These are phyloP conservation scores for Zygoascus hellenicus DNA, from an alignment of 1,139 yeast genomes.

Conservation along the genomic window DNA sequence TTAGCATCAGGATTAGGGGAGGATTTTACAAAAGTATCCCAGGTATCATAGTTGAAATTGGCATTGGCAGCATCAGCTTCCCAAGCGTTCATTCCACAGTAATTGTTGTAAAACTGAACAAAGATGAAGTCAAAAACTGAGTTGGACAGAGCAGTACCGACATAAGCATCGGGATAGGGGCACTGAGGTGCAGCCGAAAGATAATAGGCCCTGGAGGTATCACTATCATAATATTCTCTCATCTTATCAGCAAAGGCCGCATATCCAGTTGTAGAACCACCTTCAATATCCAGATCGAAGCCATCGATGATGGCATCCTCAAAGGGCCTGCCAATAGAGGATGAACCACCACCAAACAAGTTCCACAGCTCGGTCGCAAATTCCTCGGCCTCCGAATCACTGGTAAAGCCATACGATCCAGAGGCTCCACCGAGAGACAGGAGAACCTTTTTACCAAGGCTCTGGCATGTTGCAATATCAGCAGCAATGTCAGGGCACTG, in stretches of 20 bases:
- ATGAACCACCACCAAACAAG: constrained; percentile 70
- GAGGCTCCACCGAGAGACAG: constrained; percentile 88
- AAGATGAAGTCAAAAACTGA: constrained; percentile 77
- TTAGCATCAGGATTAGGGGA: constrained; percentile 57
- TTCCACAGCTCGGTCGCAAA: constrained; percentile 80
- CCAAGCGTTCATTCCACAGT: constrained; percentile 44
- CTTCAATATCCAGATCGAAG: constrained; percentile 67
- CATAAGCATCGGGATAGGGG: constrained; percentile 80
- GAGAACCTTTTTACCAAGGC: constrained; percentile 66
- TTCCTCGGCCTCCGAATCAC: constrained; percentile 52
- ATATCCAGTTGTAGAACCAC: constrained; percentile 46
- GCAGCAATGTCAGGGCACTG: constrained; percentile 38
- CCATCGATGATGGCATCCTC: constrained; percentile 60
- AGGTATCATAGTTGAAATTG: constrained; percentile 71
- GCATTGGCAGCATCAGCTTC: constrained; percentile 16
- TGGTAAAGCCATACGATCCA: constrained; percentile 67
- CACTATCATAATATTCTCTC: constrained; percentile 46
- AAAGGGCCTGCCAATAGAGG: constrained; percentile 60
- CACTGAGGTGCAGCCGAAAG: constrained; percentile 95
- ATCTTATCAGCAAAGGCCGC: constrained; percentile 46
- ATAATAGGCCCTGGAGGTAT: constrained; percentile 50
- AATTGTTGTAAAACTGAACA: constrained; percentile 89
- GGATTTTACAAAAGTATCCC: constrained; percentile 67
- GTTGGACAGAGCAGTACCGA: constrained; percentile 57
- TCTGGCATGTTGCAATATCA: constrained; percentile 77